A percentile compares a stretch with the other conserved stretches of the same genome.
phyloP scores from a whole-genome alignment of 768 basidiomycete species.

The Filobasidium wieringae region DNA sequence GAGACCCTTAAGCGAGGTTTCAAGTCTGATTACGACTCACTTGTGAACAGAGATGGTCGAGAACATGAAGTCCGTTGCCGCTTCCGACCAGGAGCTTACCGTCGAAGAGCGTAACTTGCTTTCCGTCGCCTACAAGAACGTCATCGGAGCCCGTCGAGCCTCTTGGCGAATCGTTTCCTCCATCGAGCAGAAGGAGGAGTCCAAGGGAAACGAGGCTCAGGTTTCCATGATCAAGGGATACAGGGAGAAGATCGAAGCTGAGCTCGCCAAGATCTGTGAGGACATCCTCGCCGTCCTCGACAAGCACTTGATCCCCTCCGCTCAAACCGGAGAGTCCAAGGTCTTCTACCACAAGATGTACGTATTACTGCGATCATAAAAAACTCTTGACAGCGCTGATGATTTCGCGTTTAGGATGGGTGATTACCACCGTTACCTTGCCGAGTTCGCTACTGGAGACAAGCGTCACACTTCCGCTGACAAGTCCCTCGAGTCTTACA shows the following conservation, averaged over 20 bases:
- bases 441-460: conserved; percentile 95
- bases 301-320: conserved; percentile 91
- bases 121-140: conserved; percentile 98
- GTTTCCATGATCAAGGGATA: conserved; percentile 96
- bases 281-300: conserved; percentile 95
- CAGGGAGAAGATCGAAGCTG: conserved; percentile 92
- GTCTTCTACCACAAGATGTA: conserved; percentile 99
- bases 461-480: conserved; percentile 94
- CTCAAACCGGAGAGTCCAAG: conserved; percentile 91
- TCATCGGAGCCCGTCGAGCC: conserved; percentile 93
- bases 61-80: conserved; percentile 98
- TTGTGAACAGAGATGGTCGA: conserved; percentile 73
- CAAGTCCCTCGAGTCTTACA: conserved; percentile 83
- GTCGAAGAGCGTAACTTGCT: conserved; percentile 97
- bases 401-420: conserved; percentile 66
- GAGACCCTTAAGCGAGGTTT: background rate
- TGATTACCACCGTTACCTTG: conserved; percentile 97
- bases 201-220: conserved; percentile 92
- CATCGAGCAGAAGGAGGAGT: conserved; percentile 98
- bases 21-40: conserved; percentile 8
- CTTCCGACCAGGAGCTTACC: conserved; percentile 93
- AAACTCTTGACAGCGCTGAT: background rate
- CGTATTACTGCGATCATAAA: conserved; percentile 26
- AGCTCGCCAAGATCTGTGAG: conserved; percentile 96
- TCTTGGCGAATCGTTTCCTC: conserved; percentile 97